Conservation (phyloP, 2,329 filamentous ascomycete species). For the Cadophora luteo-olivacea region DNA sequence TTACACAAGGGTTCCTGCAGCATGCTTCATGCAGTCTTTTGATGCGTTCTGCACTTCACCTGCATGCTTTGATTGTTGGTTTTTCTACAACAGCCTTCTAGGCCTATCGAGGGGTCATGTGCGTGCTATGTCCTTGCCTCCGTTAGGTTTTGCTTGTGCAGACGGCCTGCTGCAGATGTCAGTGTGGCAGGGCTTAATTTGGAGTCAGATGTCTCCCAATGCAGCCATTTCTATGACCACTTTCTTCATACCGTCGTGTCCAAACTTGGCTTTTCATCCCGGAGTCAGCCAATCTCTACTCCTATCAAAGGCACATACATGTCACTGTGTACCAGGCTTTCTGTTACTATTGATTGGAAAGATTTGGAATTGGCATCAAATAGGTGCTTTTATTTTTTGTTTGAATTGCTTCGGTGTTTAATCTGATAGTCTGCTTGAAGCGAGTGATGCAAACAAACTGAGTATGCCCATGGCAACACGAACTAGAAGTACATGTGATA, state of each 20-base stretch:
- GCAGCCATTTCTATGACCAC: not conserved
- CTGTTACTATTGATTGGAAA: not conserved
- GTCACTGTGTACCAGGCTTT: not conserved
- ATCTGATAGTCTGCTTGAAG: conserved; percentile 7
- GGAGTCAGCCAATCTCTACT: not conserved
- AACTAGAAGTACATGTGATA: conserved; percentile 3
- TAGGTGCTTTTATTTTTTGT: not conserved
- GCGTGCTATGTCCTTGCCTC: conserved; percentile 9
- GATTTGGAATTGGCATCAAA: not conserved
- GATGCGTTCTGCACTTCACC: not conserved
- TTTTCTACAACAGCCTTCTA: conserved; percentile 7
- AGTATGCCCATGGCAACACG: not conserved
- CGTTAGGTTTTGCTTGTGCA: not conserved
- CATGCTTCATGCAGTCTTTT: not conserved
- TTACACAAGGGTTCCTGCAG: conserved; percentile 12
- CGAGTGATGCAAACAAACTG: not conserved
- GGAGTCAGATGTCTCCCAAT: not conserved
- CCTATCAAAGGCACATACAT: not conserved
- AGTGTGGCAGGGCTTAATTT: not conserved
- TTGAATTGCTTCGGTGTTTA: conserved; percentile 10
- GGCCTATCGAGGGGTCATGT: conserved; percentile 16
- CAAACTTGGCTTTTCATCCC: not conserved
- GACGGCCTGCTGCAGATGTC: not conserved
- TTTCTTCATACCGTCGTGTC: not conserved
- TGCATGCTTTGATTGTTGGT: conserved; percentile 8